Conservation (phyloP, 208 protist species). For the Leishmania arabica region DNA sequence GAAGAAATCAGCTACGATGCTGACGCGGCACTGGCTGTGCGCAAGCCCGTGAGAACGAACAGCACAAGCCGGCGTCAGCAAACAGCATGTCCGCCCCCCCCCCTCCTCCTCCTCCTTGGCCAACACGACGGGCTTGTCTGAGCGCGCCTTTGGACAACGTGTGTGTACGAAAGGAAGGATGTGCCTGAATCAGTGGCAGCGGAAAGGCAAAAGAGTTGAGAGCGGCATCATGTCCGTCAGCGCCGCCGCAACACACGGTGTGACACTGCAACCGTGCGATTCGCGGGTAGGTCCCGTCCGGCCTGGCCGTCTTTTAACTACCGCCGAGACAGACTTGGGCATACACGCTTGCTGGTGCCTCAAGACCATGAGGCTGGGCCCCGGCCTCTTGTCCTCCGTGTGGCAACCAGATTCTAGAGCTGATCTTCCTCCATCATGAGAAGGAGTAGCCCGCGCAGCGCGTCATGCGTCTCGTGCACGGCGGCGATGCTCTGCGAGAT, state of each 20-base stretch:
- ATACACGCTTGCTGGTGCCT: not conserved
- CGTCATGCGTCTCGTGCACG: conserved; percentile 49
- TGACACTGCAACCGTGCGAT: not conserved
- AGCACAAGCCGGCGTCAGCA: not conserved
- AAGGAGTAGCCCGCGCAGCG: conserved; percentile 59
- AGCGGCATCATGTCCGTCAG: not conserved
- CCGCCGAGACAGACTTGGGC: not conserved
- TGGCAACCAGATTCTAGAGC: conserved; percentile 22
- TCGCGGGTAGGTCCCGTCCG: not conserved
- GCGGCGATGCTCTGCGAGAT: conserved; percentile 45
- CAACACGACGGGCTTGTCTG: no score
- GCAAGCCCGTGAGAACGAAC: not conserved
- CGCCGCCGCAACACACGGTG: not conserved
- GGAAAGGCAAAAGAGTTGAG: not conserved
- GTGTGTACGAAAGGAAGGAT: not conserved
- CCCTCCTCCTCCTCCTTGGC: not conserved
- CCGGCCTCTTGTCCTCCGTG: not conserved
- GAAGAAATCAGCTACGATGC: not conserved
- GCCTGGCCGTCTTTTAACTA: not conserved
- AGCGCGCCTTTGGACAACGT: no score
- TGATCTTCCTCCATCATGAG: conserved; percentile 57
- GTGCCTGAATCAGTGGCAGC: not conserved
- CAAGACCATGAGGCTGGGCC: not conserved
- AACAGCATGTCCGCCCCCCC: not conserved
- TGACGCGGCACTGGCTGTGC: not conserved